A percentile compares a stretch with the other conserved stretches of the same genome.
phyloP scores from a whole-genome alignment of 257 asterid genomes.

The Nicotiana knightiana region DNA sequence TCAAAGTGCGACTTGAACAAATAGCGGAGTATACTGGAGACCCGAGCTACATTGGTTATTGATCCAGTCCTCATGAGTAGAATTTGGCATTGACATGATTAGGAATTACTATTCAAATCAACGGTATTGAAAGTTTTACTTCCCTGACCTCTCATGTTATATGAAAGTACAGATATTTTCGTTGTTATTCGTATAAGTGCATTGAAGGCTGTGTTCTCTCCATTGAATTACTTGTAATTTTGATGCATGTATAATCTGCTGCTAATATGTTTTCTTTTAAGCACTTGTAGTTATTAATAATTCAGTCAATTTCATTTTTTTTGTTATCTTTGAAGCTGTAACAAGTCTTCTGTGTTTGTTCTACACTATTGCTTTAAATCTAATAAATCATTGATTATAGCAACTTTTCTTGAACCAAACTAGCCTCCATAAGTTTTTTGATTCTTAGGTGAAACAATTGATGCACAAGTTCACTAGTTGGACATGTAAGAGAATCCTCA shows the following conservation, averaged over 20 bases:
- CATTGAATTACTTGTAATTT: background rate
- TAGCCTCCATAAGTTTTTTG: background rate
- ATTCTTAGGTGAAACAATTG: background rate
- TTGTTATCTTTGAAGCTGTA: background rate
- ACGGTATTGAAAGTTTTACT: background rate
- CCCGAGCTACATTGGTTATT: constrained; percentile 72
- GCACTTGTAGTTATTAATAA: background rate
- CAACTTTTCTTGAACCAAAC: background rate
- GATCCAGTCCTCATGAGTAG: constrained; percentile 10
- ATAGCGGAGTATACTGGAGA: constrained; percentile 89
- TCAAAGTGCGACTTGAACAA: constrained; percentile 77
- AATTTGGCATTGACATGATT: background rate
- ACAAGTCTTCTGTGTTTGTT: background rate
- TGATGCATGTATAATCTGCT: background rate
- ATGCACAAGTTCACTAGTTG: background rate
- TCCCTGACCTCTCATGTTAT: background rate
- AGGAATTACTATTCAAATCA: background rate
- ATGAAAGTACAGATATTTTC: background rate
- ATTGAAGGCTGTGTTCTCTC: background rate
- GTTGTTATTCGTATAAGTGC: background rate
- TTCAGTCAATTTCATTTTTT: background rate
- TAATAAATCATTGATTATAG: background rate
- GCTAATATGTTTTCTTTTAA: background rate
- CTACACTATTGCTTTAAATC: background rate
- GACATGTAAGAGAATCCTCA: background rate